Base-by-base conservation (phyloP, 1,284 basidiomycete species). In the Ceratobasidium sp. region DNA sequence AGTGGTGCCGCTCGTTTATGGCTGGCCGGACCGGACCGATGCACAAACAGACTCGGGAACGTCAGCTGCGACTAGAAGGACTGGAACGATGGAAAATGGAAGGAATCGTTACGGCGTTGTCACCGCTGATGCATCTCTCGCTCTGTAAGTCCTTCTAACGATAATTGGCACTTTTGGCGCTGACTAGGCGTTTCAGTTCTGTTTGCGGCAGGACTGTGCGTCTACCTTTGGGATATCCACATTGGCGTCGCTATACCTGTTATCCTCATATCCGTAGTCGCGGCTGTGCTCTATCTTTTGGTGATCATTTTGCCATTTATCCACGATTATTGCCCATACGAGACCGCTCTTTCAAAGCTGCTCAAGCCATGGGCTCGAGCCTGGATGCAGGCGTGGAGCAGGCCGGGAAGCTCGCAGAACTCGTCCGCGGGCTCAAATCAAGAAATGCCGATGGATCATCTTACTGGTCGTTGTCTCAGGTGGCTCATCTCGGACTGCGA, bases 401-500 rank as follows among this genome's bases (percentile, higher is more conserved):
- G 36, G 36, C 11, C 36, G 4, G 36, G 36, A 41, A 4, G 11
- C 4, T 11, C 6, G 11, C 36, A 4, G 6, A 11, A 41, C 6
- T 41, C 36, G 11, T 4, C 11, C 11, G 36, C 4, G 11, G 11
- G 11, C 4, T 5, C 36, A 4, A 41, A 11, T 41, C 36, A 41
- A 3, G 22, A 36, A 11, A n/a, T 44, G 17, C 57, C 57, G 24
- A 29, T 63, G 24, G 54, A 56, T 31, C 6, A 2, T 7, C 22
- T 56, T 17, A 56, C 54, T 4, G 29, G 22, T 29, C 54, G 29
- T 11, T n/a, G 48, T 27, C 8, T 65, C 31, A 45, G 47, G 29
- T 65, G 63, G 63, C n/a, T 65, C 6, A 51, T 65, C 22, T 48
- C 63, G 14, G 24, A 51, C 29, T 65, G 47, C 63, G 63, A 51